Conservation (phyloP, 2,329 filamentous ascomycete species). For the Epichloe gansuensis region DNA sequence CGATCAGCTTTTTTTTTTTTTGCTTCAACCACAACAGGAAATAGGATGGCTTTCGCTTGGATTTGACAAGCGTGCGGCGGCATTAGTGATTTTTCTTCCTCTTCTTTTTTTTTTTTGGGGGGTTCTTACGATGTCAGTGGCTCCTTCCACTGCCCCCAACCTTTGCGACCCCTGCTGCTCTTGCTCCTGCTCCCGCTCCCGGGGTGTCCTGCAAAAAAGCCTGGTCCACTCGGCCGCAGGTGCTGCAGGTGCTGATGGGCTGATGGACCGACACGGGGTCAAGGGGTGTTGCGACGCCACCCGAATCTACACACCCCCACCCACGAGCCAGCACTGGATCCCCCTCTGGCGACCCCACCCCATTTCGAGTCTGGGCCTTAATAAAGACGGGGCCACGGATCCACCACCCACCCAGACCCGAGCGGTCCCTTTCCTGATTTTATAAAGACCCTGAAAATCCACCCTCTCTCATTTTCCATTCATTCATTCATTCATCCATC, state of each 20-base stretch:
- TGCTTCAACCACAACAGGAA: too few relatives aligned
- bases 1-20: too few relatives aligned
- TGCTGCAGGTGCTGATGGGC: background rate
- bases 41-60: too few relatives aligned
- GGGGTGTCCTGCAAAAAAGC: too few relatives aligned
- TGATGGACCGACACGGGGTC: too few relatives aligned
- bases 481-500: background rate
- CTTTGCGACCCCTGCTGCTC: background rate
- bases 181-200: background rate
- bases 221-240: background rate
- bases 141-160: background rate
- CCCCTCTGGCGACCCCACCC: background rate
- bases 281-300: background rate
- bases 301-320: background rate
- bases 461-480: background rate
- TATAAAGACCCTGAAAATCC: constrained; percentile 14
- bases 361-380: background rate
- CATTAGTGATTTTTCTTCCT: too few relatives aligned
- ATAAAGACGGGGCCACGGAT: background rate
- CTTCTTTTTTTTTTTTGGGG: too few relatives aligned
- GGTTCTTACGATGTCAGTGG: background rate
- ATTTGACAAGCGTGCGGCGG: too few relatives aligned
- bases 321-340: background rate
- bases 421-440: constrained; percentile 1
- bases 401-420: background rate